phyloP scores from a whole-genome alignment of 768 basidiomycete genomes.

The Udeniomyces megalosporus region DNA sequence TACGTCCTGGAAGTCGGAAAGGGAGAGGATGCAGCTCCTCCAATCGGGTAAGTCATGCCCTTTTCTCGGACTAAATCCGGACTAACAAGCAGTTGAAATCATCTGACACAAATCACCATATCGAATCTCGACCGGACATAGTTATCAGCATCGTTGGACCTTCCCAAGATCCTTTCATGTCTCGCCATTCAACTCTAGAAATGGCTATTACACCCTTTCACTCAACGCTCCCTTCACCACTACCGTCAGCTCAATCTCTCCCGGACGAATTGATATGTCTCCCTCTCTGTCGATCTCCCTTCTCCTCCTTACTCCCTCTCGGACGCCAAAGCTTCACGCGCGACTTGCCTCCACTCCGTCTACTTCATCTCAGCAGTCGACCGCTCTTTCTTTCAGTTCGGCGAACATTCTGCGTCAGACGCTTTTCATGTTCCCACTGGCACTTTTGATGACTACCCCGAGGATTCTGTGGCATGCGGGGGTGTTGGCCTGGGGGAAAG shows the following conservation, averaged over 20 bases:
- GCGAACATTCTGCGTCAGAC: constrained; percentile 30
- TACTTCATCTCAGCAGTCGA: constrained; percentile 32
- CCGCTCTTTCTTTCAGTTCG: constrained; percentile 33
- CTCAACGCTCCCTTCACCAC: constrained; percentile 37
- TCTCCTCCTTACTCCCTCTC: constrained; percentile 24
- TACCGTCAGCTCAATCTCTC: constrained; percentile 11
- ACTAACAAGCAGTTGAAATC: too few species aligned
- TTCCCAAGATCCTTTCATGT: constrained; percentile 55
- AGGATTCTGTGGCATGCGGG: constrained; percentile 37
- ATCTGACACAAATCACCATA: not conserved
- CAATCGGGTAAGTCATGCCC: not conserved
- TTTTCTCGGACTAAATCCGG: too few species aligned
- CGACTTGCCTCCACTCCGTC: constrained; percentile 28
- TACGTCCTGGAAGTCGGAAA: constrained; percentile 39
- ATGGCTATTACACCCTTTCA: constrained; percentile 47
- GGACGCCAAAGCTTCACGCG: constrained; percentile 41
- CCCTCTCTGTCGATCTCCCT: constrained; percentile 17
- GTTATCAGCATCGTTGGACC: constrained; percentile 49
- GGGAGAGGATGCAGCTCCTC: constrained; percentile 32
- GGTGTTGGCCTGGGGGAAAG: not conserved
- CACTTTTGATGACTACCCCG: constrained; percentile 40
- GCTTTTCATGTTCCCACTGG: constrained; percentile 37
- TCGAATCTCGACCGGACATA: constrained; percentile 20
- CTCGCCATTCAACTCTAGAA: constrained; percentile 58
- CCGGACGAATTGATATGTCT: not conserved